Evolutionary conservation across 805 yeast genomes (phyloP), one percentile per base, ranked within the genome.

Genomic region (Martiniozyma abietophila): DNA sequence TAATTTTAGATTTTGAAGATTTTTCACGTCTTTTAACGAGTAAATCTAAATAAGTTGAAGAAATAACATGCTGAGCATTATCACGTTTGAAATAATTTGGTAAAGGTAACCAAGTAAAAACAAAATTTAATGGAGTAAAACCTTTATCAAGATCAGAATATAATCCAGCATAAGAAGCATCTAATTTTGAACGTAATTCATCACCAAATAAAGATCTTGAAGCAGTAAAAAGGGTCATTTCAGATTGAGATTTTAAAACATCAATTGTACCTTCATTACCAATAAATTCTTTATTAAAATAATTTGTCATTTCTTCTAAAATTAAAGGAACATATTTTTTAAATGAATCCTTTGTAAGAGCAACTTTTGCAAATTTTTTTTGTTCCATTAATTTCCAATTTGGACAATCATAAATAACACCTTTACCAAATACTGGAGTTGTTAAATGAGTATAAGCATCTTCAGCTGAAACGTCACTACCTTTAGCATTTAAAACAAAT

Each of bases 381-480:
- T 92, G 98, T 58, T 92, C 98, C 98, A 92, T 92, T 51, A 92
- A 72, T 46, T 86, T 76, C 51, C 76, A 63, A 64, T 92, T 92
- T 43, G 98, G 85, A 62, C 96, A 89, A 63, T 92, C 98, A 57
- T 92, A 92, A 34, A 92, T 82, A 35, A 92, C 98, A 51, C 97
- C 98, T 53, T 86, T 76, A 49, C 98, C 98, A 48, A 92, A 92
- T 11, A 86, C 96, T 10, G 98, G 98, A n/a, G 97, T 89, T n/a
- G 98, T 92, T 60, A 92, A 70, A 56, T 88, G 96, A 42, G 79
- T 70, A 64, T 92, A 92, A 25, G 96, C 97, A 31, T 82, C 96
- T 58, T 92, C 97, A 31, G 98, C 98, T 31, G 86, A 78, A 17
- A 88, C 97, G 49, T 85, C 95, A 20, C 77, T 73, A 35, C 81